Evolutionary conservation across 2,329 filamentous ascomycete species (phyloP).

Genomic region (Scytalidium lignicola): DNA sequence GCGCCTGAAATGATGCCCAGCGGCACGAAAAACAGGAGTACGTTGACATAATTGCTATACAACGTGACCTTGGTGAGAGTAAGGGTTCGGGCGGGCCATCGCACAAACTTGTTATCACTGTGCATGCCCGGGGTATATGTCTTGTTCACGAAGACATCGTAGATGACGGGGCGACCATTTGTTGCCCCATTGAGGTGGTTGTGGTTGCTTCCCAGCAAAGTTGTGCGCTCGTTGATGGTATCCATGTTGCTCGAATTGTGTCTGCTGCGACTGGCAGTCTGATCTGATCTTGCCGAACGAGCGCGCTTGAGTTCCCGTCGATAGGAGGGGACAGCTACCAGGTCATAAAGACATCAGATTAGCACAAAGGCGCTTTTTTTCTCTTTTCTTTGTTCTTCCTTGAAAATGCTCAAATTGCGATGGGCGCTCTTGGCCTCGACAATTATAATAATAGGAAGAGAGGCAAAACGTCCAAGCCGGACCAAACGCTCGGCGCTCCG

Average conservation of each 20-base stretch:
- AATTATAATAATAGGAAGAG: neutral
- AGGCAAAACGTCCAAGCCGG: neutral
- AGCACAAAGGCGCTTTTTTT: neutral
- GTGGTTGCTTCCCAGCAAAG: slow-evolving; percentile 15
- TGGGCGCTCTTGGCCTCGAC: too few species aligned
- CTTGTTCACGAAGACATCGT: slow-evolving; percentile 20
- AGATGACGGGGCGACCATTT: slow-evolving; percentile 12
- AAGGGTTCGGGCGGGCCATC: slow-evolving; percentile 19
- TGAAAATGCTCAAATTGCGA: neutral
- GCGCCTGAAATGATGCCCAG: slow-evolving; percentile 65
- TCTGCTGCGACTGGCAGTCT: neutral
- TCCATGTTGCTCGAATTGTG: slow-evolving; percentile 7
- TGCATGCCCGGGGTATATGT: slow-evolving; percentile 23
- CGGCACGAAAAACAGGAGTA: slow-evolving; percentile 73
- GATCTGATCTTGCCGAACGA: slow-evolving; percentile 6
- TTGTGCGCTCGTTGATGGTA: slow-evolving; percentile 17
- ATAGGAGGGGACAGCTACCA: slow-evolving; percentile 14
- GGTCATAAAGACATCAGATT: slow-evolving; percentile 1
- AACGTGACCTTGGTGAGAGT: slow-evolving; percentile 28
- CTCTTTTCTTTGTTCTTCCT: neutral
- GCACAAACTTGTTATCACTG: slow-evolving; percentile 22
- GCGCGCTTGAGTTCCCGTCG: slow-evolving; percentile 16
- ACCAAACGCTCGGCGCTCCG: too few species aligned
- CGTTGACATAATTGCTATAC: slow-evolving; percentile 55
- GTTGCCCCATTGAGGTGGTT: slow-evolving; percentile 12